These are phyloP conservation scores for Fraxinus excelsior DNA, from an alignment of 257 asterid species.

Conservation along the genomic window DNA sequence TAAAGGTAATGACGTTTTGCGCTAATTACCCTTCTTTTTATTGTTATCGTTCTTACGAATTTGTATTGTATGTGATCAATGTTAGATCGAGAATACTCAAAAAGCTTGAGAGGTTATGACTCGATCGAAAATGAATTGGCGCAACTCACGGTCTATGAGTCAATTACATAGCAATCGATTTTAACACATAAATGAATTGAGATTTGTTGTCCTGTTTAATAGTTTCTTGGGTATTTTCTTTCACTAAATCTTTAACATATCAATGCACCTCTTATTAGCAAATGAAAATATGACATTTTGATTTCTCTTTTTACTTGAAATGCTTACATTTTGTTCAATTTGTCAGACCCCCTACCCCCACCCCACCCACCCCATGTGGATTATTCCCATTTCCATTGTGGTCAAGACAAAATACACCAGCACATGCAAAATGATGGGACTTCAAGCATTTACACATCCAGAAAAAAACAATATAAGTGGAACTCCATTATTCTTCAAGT, in stretches of 20 bases:
- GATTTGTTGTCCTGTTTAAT: too few relatives aligned
- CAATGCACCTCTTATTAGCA: too few relatives aligned
- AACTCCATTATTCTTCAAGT: not conserved
- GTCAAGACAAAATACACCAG: slow-evolving; percentile 23
- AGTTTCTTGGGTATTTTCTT: too few relatives aligned
- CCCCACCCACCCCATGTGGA: slow-evolving; percentile 35
- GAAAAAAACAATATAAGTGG: not conserved
- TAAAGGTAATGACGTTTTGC: too few relatives aligned
- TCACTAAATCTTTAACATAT: too few relatives aligned
- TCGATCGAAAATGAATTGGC: not conserved
- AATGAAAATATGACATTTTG: too few relatives aligned
- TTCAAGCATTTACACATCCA: not conserved
- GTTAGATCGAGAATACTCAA: not conserved
- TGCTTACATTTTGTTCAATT: slow-evolving; percentile 7
- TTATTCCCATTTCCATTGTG: slow-evolving; percentile 25
- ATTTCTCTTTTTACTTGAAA: not conserved
- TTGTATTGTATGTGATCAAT: too few relatives aligned
- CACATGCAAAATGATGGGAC: slow-evolving; percentile 6
- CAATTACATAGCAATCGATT: too few relatives aligned
- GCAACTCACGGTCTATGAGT: not conserved
- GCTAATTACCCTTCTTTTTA: too few relatives aligned
- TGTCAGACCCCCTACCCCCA: slow-evolving; percentile 11
- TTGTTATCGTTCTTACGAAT: not conserved
- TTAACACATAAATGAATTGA: too few relatives aligned
- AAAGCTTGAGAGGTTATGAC: not conserved